A percentile compares a stretch with the other conserved stretches of the same genome.
phyloP scores from a whole-genome alignment of 331 rosid species.

The Quercus tomentella region DNA sequence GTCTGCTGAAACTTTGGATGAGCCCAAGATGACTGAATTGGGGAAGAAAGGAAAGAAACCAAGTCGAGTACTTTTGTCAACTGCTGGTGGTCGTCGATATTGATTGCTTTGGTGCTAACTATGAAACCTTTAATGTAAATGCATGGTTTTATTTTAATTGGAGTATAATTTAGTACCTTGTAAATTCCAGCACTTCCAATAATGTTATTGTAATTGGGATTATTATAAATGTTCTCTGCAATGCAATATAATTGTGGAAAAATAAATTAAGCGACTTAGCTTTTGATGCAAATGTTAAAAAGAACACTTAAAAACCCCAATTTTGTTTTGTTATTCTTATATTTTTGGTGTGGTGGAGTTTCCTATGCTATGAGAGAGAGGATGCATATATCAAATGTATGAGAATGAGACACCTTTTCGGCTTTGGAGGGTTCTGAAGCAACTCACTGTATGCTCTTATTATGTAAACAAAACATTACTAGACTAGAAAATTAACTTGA shows the following conservation, averaged over 20 bases:
- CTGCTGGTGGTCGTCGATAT: slow-evolving; percentile 89
- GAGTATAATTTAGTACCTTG: not conserved
- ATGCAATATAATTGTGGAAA: not conserved
- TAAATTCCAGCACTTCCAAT: not conserved
- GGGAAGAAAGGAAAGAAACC: slow-evolving; percentile 88
- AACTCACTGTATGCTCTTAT: no score
- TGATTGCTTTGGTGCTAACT: slow-evolving; percentile 26
- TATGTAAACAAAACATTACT: no score
- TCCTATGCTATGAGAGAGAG: no score
- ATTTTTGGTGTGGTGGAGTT: no score
- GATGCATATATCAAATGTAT: no score
- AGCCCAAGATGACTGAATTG: slow-evolving; percentile 56
- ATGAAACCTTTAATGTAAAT: not conserved
- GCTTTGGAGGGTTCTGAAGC: no score
- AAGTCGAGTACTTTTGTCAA: slow-evolving; percentile 76
- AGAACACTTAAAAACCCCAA: no score
- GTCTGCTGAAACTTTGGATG: slow-evolving; percentile 36
- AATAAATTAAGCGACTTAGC: not conserved
- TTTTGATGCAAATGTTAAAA: no score
- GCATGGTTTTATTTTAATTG: not conserved
- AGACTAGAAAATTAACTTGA: no score
- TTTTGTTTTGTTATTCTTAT: no score
- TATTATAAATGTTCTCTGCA: not conserved
- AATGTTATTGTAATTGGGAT: no score
- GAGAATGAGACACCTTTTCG: no score